phyloP scores from a whole-genome alignment of 768 basidiomycete genomes.

The Ephemerocybe angulata region DNA sequence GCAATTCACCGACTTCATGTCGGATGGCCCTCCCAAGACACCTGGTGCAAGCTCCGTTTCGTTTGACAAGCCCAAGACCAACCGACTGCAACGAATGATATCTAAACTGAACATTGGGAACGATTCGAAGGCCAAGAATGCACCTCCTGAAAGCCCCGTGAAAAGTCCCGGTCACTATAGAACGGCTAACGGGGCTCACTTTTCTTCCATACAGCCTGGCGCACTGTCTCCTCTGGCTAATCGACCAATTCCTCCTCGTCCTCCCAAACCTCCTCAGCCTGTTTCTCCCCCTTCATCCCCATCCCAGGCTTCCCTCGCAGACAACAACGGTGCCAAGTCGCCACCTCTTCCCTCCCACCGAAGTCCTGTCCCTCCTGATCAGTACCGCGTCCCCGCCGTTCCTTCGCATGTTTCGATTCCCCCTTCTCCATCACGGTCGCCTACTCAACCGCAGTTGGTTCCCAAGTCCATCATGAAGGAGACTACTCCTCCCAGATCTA shows the following conservation, averaged over 20 bases:
- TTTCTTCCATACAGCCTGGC: slow-evolving; percentile 16
- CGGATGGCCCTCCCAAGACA: slow-evolving; percentile 50
- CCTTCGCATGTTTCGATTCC: slow-evolving; percentile 20
- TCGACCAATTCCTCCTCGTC: slow-evolving; percentile 59
- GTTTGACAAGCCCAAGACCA: slow-evolving; percentile 48
- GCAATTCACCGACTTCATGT: slow-evolving; percentile 56
- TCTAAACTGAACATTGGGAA: slow-evolving; percentile 63
- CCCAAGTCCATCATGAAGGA: slow-evolving; percentile 3
- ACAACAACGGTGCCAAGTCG: slow-evolving; percentile 24
- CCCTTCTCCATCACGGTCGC: slow-evolving; percentile 12
- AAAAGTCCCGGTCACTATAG: slow-evolving; percentile 15
- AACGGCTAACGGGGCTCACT: slow-evolving; percentile 6
- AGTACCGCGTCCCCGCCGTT: background rate
- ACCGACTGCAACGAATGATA: slow-evolving; percentile 78
- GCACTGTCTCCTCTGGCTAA: slow-evolving; percentile 50
- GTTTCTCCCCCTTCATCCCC: slow-evolving; percentile 47
- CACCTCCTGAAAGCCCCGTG: slow-evolving; percentile 11
- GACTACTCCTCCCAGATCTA: background rate
- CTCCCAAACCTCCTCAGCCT: slow-evolving; percentile 43
- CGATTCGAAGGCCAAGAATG: slow-evolving; percentile 34
- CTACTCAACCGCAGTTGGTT: background rate
- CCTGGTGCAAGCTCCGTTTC: slow-evolving; percentile 27
- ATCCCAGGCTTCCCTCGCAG: slow-evolving; percentile 37
- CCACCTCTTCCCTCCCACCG: slow-evolving; percentile 14
- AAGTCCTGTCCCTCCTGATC: slow-evolving; percentile 1